Base-by-base conservation (phyloP, 1,284 basidiomycete species). In the Pseudozyma pruni region DNA sequence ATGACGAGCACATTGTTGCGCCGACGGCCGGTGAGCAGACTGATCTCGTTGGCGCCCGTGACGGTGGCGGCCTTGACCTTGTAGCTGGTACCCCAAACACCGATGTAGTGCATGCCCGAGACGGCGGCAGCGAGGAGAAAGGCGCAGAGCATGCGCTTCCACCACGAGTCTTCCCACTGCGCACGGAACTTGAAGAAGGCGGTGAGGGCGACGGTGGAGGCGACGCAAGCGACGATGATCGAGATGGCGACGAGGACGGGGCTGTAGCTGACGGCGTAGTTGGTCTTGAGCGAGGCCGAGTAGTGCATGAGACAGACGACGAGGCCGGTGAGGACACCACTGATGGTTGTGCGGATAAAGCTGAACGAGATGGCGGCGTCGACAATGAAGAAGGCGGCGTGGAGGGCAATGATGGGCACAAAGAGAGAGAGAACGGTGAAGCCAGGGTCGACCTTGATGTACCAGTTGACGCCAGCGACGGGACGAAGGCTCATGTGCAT, bases 271-370 rank as follows among this genome's bases (percentile, higher is more conserved):
- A 77, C 77, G 37, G 49, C 48, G 53, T 82, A 81, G 72, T 79
- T 80, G 56, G 75, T 73, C 45, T 70, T 66, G 78, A 86, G 85
- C 2, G 83, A 80, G 11, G 85, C 85, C 29, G 84, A 84, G 75
- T 84, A 85, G 80, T 86, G 84, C 84, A 85, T 85, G 38, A 84
- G 76, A 69, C 79, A 76, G 91, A 94, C 84, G 88, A 92, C 60
- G 87, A 91, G 44, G 85, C 89, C 72, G 89, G 94, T 83, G 88
- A 93, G 83, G 84, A 91, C 42, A 86, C 92, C 69, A 87, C 90
- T 63, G 85, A 84, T 61, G 37, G 79, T 39, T 50, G 84, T 83
- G 52, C 85, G 81, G 77, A 81, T 83, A 22, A 81, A 57, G 48
- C 77, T 75, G 59, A 85, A 83, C 34, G 84, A 78, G 42, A 81